Conservation (phyloP, 106 monocot species). For the Phalaenopsis aphrodite region DNA sequence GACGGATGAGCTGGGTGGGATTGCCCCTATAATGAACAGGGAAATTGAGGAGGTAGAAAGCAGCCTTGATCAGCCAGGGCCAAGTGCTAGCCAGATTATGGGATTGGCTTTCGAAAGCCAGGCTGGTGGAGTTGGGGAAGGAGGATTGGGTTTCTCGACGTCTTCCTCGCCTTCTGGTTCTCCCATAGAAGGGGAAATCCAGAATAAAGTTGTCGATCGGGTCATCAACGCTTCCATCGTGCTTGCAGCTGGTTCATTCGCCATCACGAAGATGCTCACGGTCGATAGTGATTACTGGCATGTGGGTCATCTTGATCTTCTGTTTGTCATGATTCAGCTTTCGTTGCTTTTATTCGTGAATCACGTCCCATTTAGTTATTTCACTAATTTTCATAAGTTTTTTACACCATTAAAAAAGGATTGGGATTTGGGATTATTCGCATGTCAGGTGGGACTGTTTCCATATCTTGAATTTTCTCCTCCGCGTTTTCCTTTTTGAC, state of each 20-base stretch:
- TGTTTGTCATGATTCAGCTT: background rate
- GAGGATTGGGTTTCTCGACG: conserved; percentile 1
- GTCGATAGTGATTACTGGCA: conserved; percentile 94
- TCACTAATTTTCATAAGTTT: background rate
- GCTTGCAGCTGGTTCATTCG: conserved; percentile 74
- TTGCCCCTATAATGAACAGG: background rate
- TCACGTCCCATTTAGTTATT: background rate
- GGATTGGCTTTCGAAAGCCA: conserved; percentile 40
- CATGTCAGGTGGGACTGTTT: too few relatives aligned
- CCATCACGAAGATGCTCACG: conserved; percentile 82
- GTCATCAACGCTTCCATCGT: conserved; percentile 78
- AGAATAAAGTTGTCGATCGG: conserved; percentile 38
- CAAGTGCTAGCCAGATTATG: conserved; percentile 16
- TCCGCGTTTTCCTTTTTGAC: too few relatives aligned
- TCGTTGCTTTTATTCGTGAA: background rate
- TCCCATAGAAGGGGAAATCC: conserved; percentile 13
- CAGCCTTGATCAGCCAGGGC: background rate
- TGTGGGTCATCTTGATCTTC: conserved; percentile 24
- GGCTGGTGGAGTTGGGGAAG: conserved; percentile 14
- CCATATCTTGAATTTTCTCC: too few relatives aligned
- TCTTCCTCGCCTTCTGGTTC: conserved; percentile 6
- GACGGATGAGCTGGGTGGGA: conserved; percentile 21
- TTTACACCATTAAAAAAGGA: background rate
- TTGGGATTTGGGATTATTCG: too few relatives aligned
- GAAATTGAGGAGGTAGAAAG: conserved; percentile 6